Evolutionary conservation across 768 basidiomycete species (phyloP), one percentile per base, ranked within the genome.

Genomic region (Mycena epipterygia): DNA sequence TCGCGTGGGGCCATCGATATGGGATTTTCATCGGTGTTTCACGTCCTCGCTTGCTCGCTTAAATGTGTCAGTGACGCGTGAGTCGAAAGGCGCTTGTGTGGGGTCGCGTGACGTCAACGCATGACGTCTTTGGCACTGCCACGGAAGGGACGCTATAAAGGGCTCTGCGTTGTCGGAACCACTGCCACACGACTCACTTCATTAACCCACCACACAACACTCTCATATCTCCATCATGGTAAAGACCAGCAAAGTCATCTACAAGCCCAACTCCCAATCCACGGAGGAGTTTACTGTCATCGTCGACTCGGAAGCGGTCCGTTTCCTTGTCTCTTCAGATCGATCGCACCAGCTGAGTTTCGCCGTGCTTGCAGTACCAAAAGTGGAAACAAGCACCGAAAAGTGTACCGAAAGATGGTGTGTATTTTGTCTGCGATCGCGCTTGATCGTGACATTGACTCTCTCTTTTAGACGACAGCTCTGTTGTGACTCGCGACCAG

Each of bases 311-410:
- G 83, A 77, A 62, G 87, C 90, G 88, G 94, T 95, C 72, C 25
- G 86, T 74, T 32, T 29, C 23, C 44, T 30, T 52, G n/a, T 52
- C 56, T 42, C 35, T 49, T 70, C 55, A 61, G 52, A 64, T 60
- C 68, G 51, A 23, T 61, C 11, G 48, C 48, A 57, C 25, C 25
- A 9, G 13, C 57, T 41, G 39, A 59, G 68, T 32, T 32, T 58
- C 53, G 44, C 70, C 66, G 19, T 39, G 42, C 52, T 30, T 64
- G 53, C 72, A 94, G 94, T 93, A 82, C 80, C 89, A 89, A 83
- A 92, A 90, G 79, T 95, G 93, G 93, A 92, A 89, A 80, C 86
- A 82, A 13, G 94, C 93, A 87, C n/a, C n/a, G n/a, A n/a, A n/a
- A n/a, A n/a, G n/a, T n/a, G n/a, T n/a, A n/a, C n/a, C n/a, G n/a